phyloP scores from a whole-genome alignment of 176 grass and related monocot genomes.

The Urochloa ruziziensis region DNA sequence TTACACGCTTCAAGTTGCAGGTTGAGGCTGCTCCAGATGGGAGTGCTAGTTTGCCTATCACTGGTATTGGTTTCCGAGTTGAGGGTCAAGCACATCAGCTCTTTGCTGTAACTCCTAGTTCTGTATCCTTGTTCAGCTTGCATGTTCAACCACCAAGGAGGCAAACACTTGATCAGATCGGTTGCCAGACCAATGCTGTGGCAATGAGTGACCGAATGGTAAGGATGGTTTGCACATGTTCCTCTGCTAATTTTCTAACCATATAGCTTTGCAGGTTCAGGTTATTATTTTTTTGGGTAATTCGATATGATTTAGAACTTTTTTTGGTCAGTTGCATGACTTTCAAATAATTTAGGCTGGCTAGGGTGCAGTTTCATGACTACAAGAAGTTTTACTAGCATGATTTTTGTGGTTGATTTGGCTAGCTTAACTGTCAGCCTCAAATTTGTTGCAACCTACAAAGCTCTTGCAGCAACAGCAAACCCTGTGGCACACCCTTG shows the following conservation, averaged over 20 bases:
- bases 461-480: not conserved
- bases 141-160: constrained; percentile 80
- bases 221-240: constrained; percentile 28
- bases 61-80: constrained; percentile 76
- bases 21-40: constrained; percentile 56
- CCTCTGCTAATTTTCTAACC: constrained; percentile 1
- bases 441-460: not conserved
- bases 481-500: not conserved
- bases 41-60: constrained; percentile 41
- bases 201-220: constrained; percentile 91
- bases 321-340: not conserved
- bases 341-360: not conserved
- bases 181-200: constrained; percentile 70
- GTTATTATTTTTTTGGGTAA: constrained; percentile 11
- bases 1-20: constrained; percentile 87
- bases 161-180: constrained; percentile 86
- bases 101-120: constrained; percentile 78
- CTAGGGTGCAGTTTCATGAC: not conserved
- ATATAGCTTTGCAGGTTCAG: not conserved
- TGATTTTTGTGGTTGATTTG: not conserved
- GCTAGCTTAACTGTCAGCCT: not conserved
- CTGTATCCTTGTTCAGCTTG: constrained; percentile 80
- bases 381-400: not conserved
- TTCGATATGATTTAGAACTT: constrained; percentile 12
- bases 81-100: constrained; percentile 80